Conservation (phyloP, 2,329 filamentous ascomycete genomes). For the Arthrobotrys musiformis region DNA sequence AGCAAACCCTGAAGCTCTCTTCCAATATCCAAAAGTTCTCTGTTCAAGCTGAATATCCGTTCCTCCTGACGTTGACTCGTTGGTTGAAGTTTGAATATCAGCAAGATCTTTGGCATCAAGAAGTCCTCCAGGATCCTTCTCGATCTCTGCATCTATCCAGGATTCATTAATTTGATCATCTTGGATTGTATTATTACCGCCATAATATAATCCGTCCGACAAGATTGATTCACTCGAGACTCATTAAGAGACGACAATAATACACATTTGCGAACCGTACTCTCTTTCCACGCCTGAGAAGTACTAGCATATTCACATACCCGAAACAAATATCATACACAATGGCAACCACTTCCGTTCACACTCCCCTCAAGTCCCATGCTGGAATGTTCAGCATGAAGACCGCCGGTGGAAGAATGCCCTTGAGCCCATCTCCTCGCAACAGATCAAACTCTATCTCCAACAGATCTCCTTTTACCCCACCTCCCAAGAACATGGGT, state of each 20-base stretch:
- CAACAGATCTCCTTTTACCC: slow-evolving; percentile 80
- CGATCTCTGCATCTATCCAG: slow-evolving; percentile 39
- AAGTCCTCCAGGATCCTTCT: slow-evolving; percentile 13
- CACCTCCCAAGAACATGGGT: slow-evolving; percentile 63
- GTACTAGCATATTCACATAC: slow-evolving; percentile 27
- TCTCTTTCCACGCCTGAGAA: slow-evolving; percentile 45
- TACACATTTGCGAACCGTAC: slow-evolving; percentile 29
- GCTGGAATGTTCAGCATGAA: slow-evolving; percentile 90
- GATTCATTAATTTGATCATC: slow-evolving; percentile 56
- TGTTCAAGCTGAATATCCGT: neutral
- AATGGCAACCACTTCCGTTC: slow-evolving; percentile 86
- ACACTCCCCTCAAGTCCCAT: slow-evolving; percentile 95
- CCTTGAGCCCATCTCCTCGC: slow-evolving; percentile 89
- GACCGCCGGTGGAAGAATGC: slow-evolving; percentile 93
- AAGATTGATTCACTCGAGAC: slow-evolving; percentile 47
- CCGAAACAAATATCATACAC: slow-evolving; percentile 59
- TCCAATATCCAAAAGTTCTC: slow-evolving; percentile 1
- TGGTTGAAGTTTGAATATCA: slow-evolving; percentile 1
- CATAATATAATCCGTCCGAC: slow-evolving; percentile 56
- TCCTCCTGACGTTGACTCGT: slow-evolving; percentile 20
- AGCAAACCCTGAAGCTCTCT: neutral
- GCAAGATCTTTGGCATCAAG: slow-evolving; percentile 15
- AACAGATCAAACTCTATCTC: slow-evolving; percentile 70
- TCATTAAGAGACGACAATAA: slow-evolving; percentile 17
- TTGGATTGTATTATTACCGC: slow-evolving; percentile 56